Base-by-base conservation (phyloP, 345 rosid species). In the Noccaea bulbosa region DNA sequence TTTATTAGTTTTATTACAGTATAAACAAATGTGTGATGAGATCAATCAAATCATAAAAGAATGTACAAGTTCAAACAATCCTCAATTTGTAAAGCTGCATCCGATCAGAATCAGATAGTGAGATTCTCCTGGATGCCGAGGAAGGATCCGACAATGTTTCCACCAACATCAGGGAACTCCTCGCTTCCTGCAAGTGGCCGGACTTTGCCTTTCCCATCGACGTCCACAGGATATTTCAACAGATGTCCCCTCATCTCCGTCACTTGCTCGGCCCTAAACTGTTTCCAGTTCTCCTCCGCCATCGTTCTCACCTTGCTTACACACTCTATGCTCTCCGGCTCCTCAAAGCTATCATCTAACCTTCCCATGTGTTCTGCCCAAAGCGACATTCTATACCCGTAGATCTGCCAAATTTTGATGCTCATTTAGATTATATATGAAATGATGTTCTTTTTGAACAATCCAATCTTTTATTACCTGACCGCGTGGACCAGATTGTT, bases 321-420 rank as follows among this genome's bases (percentile, higher is more conserved):
- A 56, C 98, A 93, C 16, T 89, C 96, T n/a, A 93, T 50, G 67
- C 86, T 86, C 75, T 86, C 96, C 3, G 97, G 94, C 27, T 56
- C 67, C 4, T 65, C 67, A 74, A 87, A 93, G 59, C 86, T 78
- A 52, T 85, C 90, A 54, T 91, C 96, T 0, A 87, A 54, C 6
- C 46, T 39, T 66, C 89, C 98, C 5, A 80, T 69, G 75, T 93
- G 98, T 68, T 93, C 98, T 17, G 96, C 96, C 98, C 98, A 93
- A 22, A 93, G 86, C 0, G 97, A 91, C 97, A 93, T 87, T 75
- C 98, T 83, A 68, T 93, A 93, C 49, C 97, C 98, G 34, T 89
- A 80, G 20, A 93, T 79, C 98, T 93, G 70, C 35, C 32, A 61
- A 12, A 54, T 27, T 30, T 17, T 0, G 1, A 17, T 17, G 20